Conservation (phyloP, 768 basidiomycete genomes). For the Inosperma sp. region DNA sequence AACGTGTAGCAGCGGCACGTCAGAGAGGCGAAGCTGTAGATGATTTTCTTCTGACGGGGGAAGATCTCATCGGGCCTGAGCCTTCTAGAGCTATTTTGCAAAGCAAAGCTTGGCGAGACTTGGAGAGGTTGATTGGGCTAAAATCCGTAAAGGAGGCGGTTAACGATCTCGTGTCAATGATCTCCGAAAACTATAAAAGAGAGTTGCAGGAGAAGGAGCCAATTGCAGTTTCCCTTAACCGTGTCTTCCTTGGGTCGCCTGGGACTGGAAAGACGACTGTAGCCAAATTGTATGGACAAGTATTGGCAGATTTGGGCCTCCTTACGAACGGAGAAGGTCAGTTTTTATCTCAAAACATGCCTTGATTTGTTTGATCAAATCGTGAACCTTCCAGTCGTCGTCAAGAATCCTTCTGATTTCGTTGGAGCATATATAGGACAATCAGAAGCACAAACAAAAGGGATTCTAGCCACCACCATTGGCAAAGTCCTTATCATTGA, state of each 20-base stretch:
- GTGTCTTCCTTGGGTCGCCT: slow-evolving; percentile 61
- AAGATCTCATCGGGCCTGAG: slow-evolving; percentile 63
- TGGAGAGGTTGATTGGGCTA: slow-evolving; percentile 52
- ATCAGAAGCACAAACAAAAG: slow-evolving; percentile 62
- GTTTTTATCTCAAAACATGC: neutral
- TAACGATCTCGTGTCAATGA: slow-evolving; percentile 41
- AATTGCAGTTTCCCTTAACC: slow-evolving; percentile 52
- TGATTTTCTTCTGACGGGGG: slow-evolving; percentile 47
- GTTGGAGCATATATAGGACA: slow-evolving; percentile 52
- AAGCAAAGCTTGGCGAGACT: slow-evolving; percentile 47
- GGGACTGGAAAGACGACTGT: slow-evolving; percentile 73
- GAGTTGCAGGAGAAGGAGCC: slow-evolving; percentile 55
- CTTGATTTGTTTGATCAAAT: slow-evolving; percentile 1
- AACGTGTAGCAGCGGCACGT: slow-evolving; percentile 41
- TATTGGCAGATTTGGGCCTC: slow-evolving; percentile 54
- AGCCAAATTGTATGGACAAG: slow-evolving; percentile 60
- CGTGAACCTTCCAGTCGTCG: slow-evolving; percentile 44
- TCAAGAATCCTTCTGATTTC: slow-evolving; percentile 68
- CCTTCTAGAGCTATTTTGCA: slow-evolving; percentile 45
- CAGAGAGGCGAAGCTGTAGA: slow-evolving; percentile 35
- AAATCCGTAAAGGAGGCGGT: slow-evolving; percentile 52
- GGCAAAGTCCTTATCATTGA: slow-evolving; percentile 72
- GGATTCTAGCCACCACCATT: slow-evolving; percentile 49
- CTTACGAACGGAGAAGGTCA: slow-evolving; percentile 69
- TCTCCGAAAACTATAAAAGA: slow-evolving; percentile 53